Evolutionary conservation across 192 early-diverging fungal genomes (phyloP), one percentile per base, ranked within the genome.

Genomic region (Kickxella alabastrina): DNA sequence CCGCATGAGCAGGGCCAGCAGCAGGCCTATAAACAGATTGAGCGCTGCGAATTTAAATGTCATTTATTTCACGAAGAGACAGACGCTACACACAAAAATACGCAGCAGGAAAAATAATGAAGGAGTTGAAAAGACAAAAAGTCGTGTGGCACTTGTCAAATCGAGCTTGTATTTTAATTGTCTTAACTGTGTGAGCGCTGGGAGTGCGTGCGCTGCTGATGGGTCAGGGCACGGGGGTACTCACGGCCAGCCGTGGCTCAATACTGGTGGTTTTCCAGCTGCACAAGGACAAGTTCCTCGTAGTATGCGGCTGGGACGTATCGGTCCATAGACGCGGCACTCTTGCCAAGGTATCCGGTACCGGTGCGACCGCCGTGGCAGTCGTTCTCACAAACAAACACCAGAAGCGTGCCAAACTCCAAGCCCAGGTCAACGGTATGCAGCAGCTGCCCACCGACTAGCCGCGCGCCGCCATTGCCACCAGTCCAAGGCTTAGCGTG

Each of bases 361-460:
- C 71, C 71, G 3, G 43, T 62, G 12, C 54, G 46, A 13, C 58
- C 77, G 25, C 44, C 57, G 59, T 84, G 83, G 64, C 93, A 96
- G 69, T 96, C 89, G 23, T 78, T 78, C 26, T 68, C 62, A 59
- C 93, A 96, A 10, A 80, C 80, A 62, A 83, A 96, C 13, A 90
- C 75, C 61, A 96, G 51, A 18, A 93, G 63, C 0, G 93, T 93
- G 15, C 93, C 93, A 77, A 87, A 94, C 50, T 97, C 93, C 80
- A 93, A 82, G 2, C 93, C 93, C 27, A 80, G 62, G 57, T 88
- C 81, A 58, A 83, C 38, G 58, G 45, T 70, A 42, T 35, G 78
- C 70, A 40, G 43, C 57, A 36, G 74, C 40, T 49, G 54, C 21
- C 43, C 27, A 32, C 62, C 75, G 3, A 54, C 52, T 24, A 66